A percentile compares a stretch with the other conserved stretches of the same genome.
These are phyloP conservation scores for Pseudogymnoascus sp. DNA, from an alignment of 2,329 filamentous ascomycete genomes.

Conservation along the genomic window DNA sequence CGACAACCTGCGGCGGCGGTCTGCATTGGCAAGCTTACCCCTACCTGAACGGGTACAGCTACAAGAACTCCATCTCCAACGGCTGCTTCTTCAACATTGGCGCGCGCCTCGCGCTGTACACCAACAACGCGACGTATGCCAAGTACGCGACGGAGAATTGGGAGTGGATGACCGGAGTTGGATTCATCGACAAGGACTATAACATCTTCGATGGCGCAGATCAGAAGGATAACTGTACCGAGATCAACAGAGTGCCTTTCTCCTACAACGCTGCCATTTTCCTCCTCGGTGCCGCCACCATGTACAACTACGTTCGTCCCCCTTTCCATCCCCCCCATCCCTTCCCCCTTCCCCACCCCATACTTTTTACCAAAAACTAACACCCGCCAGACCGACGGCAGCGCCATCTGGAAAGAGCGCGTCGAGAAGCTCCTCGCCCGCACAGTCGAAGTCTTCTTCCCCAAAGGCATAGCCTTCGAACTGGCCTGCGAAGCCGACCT, in stretches of 20 bases:
- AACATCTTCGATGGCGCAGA: conserved; percentile 53
- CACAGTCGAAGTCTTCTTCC: conserved; percentile 44
- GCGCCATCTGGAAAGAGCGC: conserved; percentile 46
- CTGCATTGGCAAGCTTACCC: conserved; percentile 78
- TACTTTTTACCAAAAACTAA: not conserved
- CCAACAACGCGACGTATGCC: conserved; percentile 65
- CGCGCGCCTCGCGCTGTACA: conserved; percentile 65
- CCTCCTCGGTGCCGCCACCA: conserved; percentile 46
- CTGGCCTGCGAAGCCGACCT: conserved; percentile 53
- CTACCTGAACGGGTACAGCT: conserved; percentile 72
- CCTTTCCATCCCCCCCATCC: not conserved
- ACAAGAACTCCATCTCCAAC: conserved; percentile 61
- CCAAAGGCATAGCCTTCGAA: conserved; percentile 55
- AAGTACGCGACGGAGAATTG: conserved; percentile 71
- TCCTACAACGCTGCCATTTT: conserved; percentile 63
- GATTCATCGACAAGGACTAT: conserved; percentile 49
- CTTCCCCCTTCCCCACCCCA: too few species aligned
- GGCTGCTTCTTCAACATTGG: conserved; percentile 54
- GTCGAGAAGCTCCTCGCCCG: conserved; percentile 48
- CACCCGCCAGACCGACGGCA: conserved; percentile 21
- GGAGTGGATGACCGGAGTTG: conserved; percentile 53
- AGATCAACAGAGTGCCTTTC: conserved; percentile 56
- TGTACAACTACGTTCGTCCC: conserved; percentile 39
- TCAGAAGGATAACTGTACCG: conserved; percentile 48
- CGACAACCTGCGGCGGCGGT: conserved; percentile 57